Base-by-base conservation (phyloP, 2,329 filamentous ascomycete genomes). In the Thielaviopsis ethacetica region DNA sequence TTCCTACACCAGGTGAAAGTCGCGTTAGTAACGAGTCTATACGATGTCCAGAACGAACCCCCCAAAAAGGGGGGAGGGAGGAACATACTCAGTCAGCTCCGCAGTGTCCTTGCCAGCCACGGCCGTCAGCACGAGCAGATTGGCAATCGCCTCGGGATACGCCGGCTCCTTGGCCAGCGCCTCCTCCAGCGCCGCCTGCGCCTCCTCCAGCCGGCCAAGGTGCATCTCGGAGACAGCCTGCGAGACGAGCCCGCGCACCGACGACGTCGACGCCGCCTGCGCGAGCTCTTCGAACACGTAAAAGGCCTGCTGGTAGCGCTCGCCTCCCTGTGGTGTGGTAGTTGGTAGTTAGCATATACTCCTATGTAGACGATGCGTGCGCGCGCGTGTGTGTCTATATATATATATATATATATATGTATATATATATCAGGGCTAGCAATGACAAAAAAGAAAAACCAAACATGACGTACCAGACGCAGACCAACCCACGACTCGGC, bases 261-360 rank as follows among this genome's bases (percentile, higher is more conserved):
- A 88, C 54, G 88, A 84, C 19, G 88, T 90, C 34, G 87, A 83
- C 2, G 90, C 85, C 27, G 88, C 85, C 68, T 95, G 88, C 4
- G 93, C 91, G 54, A 97, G 81, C 72, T 98, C 93, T 72, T 97
- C 91, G 67, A 89, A 97, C 62, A 97, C 91, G 76, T 98, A 97
- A 73, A 95, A 97, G 19, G 91, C 85, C 68, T 93, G 88, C 68
- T 97, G 93, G 72, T 97, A 97, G 70, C 89, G 93, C 65, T 95
- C 90, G 65, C 91, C 91, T 67, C 91, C 91, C 86, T 95, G 62
- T 26, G n/a, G n/a, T n/a, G n/a, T n/a, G n/a, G n/a, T n/a, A n/a
- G n/a, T n/a, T n/a, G n/a, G n/a, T n/a, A n/a, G n/a, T n/a, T n/a
- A n/a, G n/a, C n/a, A n/a, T n/a, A n/a, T n/a, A n/a, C n/a, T n/a